A percentile compares a stretch with the other conserved stretches of the same genome.
Evolutionary conservation across 2,329 filamentous ascomycete genomes (phyloP).

Genomic region (Stemphylium vesicarium): DNA sequence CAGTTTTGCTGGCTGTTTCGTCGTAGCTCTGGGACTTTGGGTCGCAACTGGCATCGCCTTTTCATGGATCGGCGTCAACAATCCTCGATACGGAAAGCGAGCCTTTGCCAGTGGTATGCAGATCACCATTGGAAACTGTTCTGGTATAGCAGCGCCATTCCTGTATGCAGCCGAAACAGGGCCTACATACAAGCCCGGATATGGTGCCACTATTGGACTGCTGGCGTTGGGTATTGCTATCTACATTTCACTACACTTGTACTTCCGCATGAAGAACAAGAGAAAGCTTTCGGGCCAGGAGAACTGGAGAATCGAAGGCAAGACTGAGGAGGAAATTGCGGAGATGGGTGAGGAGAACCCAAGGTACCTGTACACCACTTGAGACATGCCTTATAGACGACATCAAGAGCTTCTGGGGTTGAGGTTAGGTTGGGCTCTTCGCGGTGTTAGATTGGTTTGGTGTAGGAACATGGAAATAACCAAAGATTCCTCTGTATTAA

Average conservation of each 20-base stretch:
- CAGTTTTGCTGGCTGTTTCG: slow-evolving; percentile 36
- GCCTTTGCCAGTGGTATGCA: slow-evolving; percentile 38
- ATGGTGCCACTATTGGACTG: slow-evolving; percentile 32
- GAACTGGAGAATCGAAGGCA: slow-evolving; percentile 32
- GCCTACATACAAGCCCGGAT: slow-evolving; percentile 29
- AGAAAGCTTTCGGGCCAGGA: slow-evolving; percentile 31
- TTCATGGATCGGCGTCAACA: slow-evolving; percentile 39
- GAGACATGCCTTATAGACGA: background rate
- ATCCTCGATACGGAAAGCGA: slow-evolving; percentile 40
- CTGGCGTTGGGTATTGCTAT: slow-evolving; percentile 24
- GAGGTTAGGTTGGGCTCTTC: no score
- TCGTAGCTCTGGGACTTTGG: slow-evolving; percentile 39
- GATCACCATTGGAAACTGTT: slow-evolving; percentile 47
- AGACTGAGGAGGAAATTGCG: slow-evolving; percentile 30
- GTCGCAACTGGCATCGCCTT: slow-evolving; percentile 33
- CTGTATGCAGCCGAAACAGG: slow-evolving; percentile 22
- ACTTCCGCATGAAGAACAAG: slow-evolving; percentile 29
- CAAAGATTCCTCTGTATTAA: background rate
- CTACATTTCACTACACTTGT: slow-evolving; percentile 27
- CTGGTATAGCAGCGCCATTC: slow-evolving; percentile 42
- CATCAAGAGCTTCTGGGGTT: background rate
- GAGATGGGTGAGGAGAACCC: slow-evolving; percentile 38
- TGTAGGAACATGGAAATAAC: background rate
- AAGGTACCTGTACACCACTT: slow-evolving; percentile 33
- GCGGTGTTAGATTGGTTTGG: background rate